These are phyloP conservation scores for Quercus bicolor DNA, from an alignment of 306 rosid genomes.

Conservation along the genomic window DNA sequence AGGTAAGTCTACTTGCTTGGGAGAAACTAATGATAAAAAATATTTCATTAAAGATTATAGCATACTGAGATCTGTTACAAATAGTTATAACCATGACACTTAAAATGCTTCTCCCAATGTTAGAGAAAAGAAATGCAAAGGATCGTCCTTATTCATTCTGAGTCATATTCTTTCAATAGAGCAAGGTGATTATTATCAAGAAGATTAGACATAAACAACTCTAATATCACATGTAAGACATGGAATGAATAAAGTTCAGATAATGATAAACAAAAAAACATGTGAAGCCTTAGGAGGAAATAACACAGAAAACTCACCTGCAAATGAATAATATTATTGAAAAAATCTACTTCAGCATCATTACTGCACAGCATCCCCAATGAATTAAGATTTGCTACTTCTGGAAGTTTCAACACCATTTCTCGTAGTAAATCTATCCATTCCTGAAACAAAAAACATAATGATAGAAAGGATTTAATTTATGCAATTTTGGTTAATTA, in stretches of 20 bases:
- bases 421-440: conserved; percentile 75
- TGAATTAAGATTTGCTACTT: conserved; percentile 54
- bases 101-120: neutral
- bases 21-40: neutral
- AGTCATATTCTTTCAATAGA: neutral
- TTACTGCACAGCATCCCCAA: conserved; percentile 51
- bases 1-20: neutral
- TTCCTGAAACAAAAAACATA: conserved; percentile 54
- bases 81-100: neutral
- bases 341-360: conserved; percentile 71
- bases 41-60: neutral
- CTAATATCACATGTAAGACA: neutral
- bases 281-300: neutral
- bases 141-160: neutral
- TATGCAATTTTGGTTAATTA: neutral
- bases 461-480: conserved; percentile 2
- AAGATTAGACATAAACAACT: no score
- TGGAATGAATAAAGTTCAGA: neutral
- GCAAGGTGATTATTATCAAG: neutral
- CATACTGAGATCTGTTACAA: neutral
- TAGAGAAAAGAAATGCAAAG: neutral
- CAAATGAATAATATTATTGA: conserved; percentile 62
- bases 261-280: neutral
- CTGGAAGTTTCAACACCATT: conserved; percentile 82
- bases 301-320: conserved; percentile 46